Percentiles rank a stretch among this genome's conserved stretches.
phyloP scores from a whole-genome alignment of 225 moss, liverwort and hornwort genomes.

The Physcomitrium patens region DNA sequence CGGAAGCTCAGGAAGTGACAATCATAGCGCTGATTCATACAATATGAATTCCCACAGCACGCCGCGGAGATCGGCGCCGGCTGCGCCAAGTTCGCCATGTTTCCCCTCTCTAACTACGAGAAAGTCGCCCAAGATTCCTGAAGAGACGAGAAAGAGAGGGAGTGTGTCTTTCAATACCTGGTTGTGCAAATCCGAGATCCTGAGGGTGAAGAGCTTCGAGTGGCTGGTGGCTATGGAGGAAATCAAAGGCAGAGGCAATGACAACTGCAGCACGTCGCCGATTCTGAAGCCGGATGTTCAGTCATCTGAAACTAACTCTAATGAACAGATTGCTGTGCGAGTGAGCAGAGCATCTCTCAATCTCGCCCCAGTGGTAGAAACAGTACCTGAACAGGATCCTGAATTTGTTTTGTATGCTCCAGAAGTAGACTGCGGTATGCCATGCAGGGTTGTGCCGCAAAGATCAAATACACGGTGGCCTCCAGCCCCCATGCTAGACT shows the following conservation, averaged over 20 bases:
- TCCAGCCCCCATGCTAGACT: slow-evolving; percentile 7
- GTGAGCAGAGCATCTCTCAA: slow-evolving; percentile 19
- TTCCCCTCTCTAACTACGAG: slow-evolving; percentile 20
- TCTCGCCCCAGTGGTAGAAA: background rate
- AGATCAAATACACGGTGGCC: slow-evolving; percentile 16
- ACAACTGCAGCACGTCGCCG: slow-evolving; percentile 16
- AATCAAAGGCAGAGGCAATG: slow-evolving; percentile 19
- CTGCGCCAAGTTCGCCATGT: background rate
- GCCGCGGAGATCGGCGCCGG: background rate
- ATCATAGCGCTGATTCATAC: background rate
- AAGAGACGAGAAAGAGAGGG: slow-evolving; percentile 20
- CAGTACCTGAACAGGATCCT: no score
- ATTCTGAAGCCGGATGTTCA: slow-evolving; percentile 10
- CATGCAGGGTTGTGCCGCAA: background rate
- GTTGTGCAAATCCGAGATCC: slow-evolving; percentile 34
- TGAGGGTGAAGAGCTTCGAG: slow-evolving; percentile 32
- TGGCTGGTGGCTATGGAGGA: slow-evolving; percentile 34
- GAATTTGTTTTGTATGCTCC: background rate
- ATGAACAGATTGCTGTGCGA: slow-evolving; percentile 4
- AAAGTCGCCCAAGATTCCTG: background rate
- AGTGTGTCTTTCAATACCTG: slow-evolving; percentile 48
- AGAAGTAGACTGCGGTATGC: slow-evolving; percentile 9
- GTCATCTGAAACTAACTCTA: background rate
- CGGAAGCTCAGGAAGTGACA: background rate
- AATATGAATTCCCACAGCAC: background rate